phyloP scores from a whole-genome alignment of 257 asterid genomes.

The Lycium barbarum region DNA sequence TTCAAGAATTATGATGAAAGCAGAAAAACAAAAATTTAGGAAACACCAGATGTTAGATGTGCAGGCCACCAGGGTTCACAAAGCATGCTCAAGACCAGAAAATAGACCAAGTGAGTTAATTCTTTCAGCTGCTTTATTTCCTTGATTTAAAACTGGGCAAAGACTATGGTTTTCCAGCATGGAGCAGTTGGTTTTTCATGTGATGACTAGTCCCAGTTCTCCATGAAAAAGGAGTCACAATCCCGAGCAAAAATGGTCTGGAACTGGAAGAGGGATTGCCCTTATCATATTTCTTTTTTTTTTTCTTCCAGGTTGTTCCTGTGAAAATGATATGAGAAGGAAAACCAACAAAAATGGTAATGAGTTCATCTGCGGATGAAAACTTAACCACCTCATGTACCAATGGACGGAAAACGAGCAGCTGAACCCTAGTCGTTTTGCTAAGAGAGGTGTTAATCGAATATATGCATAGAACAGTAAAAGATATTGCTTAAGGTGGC shows the following conservation, averaged over 20 bases:
- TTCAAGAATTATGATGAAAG: conserved; percentile 19
- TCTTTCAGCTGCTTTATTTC: not conserved
- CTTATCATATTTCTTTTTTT: not conserved
- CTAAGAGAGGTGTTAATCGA: conserved; percentile 1
- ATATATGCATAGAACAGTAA: conserved; percentile 18
- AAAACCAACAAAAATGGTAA: not conserved
- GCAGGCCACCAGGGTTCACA: not conserved
- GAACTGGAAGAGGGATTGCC: not conserved
- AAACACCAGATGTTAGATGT: not conserved
- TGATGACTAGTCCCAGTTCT: not conserved
- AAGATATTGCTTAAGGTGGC: not conserved
- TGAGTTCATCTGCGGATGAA: not conserved
- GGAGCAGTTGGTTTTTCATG: conserved; percentile 19
- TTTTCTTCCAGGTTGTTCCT: conserved; percentile 5
- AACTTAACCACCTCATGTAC: not conserved
- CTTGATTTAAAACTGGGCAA: conserved; percentile 7
- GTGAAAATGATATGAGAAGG: conserved; percentile 15
- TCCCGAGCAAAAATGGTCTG: not conserved
- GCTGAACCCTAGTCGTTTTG: not conserved
- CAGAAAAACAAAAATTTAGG: not conserved
- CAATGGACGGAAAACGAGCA: not conserved
- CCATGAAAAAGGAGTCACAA: not conserved
- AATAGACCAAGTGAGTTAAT: conserved; percentile 5
- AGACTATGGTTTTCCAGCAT: not conserved
- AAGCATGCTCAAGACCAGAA: not conserved